phyloP scores from a whole-genome alignment of 345 rosid species.

The Hibiscus tridactylites region DNA sequence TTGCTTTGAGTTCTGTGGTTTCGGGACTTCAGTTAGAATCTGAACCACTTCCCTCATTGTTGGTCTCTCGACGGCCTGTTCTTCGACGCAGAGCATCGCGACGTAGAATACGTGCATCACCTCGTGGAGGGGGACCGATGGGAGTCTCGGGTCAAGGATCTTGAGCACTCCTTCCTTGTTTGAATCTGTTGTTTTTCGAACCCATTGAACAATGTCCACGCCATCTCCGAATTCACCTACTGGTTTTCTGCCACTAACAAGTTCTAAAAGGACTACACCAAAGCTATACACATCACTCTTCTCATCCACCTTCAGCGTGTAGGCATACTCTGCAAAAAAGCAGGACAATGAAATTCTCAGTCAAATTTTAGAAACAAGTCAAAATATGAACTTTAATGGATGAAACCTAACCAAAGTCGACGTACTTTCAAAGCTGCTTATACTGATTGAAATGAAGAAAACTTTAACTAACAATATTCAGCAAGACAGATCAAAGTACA shows the following conservation, averaged over 20 bases:
- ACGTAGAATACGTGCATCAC: constrained; percentile 93
- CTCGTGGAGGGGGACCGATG: constrained; percentile 72
- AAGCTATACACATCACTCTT: constrained; percentile 98
- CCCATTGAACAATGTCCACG: constrained; percentile 97
- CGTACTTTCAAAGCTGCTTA: constrained; percentile 25
- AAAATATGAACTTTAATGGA: too few relatives aligned
- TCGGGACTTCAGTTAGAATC: constrained; percentile 81
- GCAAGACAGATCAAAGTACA: not conserved
- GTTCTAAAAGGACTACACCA: constrained; percentile 88
- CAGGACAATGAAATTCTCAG: not conserved
- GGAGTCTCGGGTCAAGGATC: constrained; percentile 74
- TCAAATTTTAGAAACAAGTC: not conserved
- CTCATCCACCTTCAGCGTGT: constrained; percentile 92
- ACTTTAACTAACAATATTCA: not conserved
- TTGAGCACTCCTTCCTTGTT: constrained; percentile 69
- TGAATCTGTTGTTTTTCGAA: constrained; percentile 77
- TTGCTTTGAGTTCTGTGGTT: constrained; percentile 42
- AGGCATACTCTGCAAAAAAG: constrained; percentile 71
- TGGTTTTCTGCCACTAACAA: constrained; percentile 71
- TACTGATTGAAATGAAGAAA: constrained; percentile 13
- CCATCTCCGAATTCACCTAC: constrained; percentile 98
- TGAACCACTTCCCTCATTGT: constrained; percentile 98
- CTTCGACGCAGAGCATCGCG: constrained; percentile 94
- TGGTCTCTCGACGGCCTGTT: constrained; percentile 92
- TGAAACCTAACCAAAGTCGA: constrained; percentile 8